Conservation (phyloP, 345 rosid genomes). For the Aquilaria yunnanensis region DNA sequence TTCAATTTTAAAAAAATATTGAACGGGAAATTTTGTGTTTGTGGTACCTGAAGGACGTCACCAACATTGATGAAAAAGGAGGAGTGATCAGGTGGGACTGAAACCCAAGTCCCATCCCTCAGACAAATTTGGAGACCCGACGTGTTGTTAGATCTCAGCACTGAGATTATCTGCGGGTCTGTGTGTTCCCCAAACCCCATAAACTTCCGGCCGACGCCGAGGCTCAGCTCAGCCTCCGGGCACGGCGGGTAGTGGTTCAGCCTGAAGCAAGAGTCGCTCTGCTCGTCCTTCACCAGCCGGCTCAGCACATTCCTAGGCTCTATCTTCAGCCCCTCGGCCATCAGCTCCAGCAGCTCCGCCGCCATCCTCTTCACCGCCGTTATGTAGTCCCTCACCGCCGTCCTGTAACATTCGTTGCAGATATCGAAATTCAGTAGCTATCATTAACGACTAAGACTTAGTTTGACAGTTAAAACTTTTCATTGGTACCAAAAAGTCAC, state of each 20-base stretch:
- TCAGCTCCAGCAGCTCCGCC: slow-evolving; percentile 55
- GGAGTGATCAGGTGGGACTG: slow-evolving; percentile 78
- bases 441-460: background rate
- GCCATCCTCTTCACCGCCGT: slow-evolving; percentile 52
- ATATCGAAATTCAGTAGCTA: background rate
- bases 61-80: slow-evolving; percentile 94
- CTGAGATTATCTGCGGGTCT: slow-evolving; percentile 91
- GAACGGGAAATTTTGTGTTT: background rate
- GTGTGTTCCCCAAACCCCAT: slow-evolving; percentile 91
- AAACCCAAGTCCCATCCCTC: slow-evolving; percentile 65
- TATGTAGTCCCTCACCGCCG: slow-evolving; percentile 53
- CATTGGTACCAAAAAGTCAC: background rate
- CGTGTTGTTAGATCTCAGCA: slow-evolving; percentile 78
- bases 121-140: slow-evolving; percentile 80
- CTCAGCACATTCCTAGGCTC: slow-evolving; percentile 52
- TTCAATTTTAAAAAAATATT: background rate
- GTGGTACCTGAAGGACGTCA: slow-evolving; percentile 73
- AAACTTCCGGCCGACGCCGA: slow-evolving; percentile 20
- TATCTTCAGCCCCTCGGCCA: slow-evolving; percentile 66
- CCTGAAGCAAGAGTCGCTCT: slow-evolving; percentile 76
- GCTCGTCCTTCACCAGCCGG: slow-evolving; percentile 59
- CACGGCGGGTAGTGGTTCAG: slow-evolving; percentile 79
- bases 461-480: background rate
- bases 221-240: slow-evolving; percentile 25
- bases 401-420: slow-evolving; percentile 26